Conservation (phyloP, 352 stramenopile species). For the Globisporangium irregulare region DNA sequence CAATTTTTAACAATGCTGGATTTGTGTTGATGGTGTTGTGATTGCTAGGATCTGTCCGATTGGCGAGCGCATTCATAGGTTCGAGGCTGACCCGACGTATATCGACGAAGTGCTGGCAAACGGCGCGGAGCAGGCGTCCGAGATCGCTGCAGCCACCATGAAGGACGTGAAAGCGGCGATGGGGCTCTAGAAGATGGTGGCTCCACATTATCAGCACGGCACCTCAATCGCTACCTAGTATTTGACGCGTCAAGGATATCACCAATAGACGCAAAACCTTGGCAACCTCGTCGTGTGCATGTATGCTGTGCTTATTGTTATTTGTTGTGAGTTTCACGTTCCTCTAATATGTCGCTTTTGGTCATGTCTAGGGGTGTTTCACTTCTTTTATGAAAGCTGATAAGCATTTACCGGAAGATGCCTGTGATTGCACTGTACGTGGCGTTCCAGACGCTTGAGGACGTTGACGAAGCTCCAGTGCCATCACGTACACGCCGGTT, state of each 20-base stretch:
- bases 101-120: conserved; percentile 88
- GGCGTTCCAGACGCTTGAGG: conserved; percentile 11
- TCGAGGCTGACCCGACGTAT: conserved; percentile 89
- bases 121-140: conserved; percentile 65
- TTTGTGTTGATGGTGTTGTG: not conserved
- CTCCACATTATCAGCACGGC: too few relatives aligned
- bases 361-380: not conserved
- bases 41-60: conserved; percentile 88
- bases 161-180: conserved; percentile 73
- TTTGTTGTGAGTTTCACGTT: not conserved
- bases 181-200: conserved; percentile 33
- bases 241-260: not conserved
- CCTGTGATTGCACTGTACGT: conserved; percentile 29
- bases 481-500: conserved; percentile 14
- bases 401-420: conserved; percentile 35
- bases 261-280: not conserved
- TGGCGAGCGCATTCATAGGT: conserved; percentile 90
- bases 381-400: not conserved
- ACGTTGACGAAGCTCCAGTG: conserved; percentile 4
- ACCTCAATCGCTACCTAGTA: not conserved
- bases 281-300: not conserved
- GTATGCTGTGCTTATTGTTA: not conserved
- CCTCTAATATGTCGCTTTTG: not conserved
- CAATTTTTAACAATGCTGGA: conserved; percentile 1
- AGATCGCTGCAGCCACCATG: conserved; percentile 69